Percentiles rank a stretch among this genome's conserved stretches.
These are phyloP conservation scores for Apophysomyces variabilis DNA, from an alignment of 371 early-diverging fungal genomes.

Conservation along the genomic window DNA sequence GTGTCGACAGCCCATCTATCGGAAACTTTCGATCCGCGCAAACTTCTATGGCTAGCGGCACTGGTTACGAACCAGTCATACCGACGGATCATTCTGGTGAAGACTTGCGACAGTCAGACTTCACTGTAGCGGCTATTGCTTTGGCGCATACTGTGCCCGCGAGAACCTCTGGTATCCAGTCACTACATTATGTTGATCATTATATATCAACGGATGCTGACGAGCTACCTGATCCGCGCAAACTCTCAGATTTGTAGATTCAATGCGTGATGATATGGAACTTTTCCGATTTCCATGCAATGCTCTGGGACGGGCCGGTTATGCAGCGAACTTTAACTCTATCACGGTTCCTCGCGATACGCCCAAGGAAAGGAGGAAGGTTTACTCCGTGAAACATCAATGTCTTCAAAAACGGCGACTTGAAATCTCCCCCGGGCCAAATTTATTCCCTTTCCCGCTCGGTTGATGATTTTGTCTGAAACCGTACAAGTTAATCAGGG, in stretches of 20 bases:
- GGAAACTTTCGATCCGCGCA: neutral
- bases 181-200: neutral
- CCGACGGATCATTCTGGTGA: neutral
- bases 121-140: neutral
- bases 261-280: neutral
- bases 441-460: neutral
- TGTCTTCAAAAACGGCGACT: neutral
- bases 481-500: neutral
- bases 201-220: neutral
- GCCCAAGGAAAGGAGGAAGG: neutral
- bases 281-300: neutral
- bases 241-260: neutral
- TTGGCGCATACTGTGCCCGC: neutral
- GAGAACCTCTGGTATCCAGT: neutral
- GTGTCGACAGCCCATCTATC: neutral
- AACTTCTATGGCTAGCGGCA: neutral
- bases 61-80: neutral
- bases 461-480: neutral
- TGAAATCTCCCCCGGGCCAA: neutral
- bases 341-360: neutral
- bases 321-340: neutral
- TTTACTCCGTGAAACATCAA: slow-evolving; percentile 7
- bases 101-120: neutral
- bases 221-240: neutral
- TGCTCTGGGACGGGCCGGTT: too few species aligned